Base-by-base conservation (phyloP, 352 stramenopile genomes). In the Pilasporangium apinafurcum region DNA sequence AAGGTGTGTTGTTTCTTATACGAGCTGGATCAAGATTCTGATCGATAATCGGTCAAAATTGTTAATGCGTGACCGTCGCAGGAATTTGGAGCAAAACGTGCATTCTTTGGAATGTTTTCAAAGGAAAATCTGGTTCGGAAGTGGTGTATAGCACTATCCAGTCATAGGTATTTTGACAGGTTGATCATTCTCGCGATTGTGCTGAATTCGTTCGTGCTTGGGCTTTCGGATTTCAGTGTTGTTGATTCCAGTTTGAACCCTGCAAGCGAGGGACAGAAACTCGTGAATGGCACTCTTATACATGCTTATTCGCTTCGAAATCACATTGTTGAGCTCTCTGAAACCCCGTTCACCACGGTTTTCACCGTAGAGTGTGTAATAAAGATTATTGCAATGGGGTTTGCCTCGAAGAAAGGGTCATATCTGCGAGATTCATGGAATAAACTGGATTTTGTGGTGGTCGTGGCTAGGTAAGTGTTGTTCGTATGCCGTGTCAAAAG, bases 401-500 rank as follows among this genome's bases (percentile, higher is more conserved):
- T 94, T 6, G 22, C 80, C 5, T 53, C 62, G 0, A 68, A 62
- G 3, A 53, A 73, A 24, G 73, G 84, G 2, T 72, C 65, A 10
- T 97, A 96, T 49, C 53, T 91, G 0, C 57, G 69, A 3, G 85
- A 97, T 53, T 59, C 61, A 4, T 97, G 88, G 90, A 97, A 97
- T 36, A 52, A 89, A 16, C 66, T 97, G 20, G 91, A 97, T 50
- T 97, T 97, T 53, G 59, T 95, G 22, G 86, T 97, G 25, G 90
- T 97, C 38, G 34, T 92, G 12, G 83, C 83, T 16, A 91, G 78
- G 72, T 96, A 59, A 8, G 5, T 3, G 27, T 42, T 3, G 22
- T 2, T 27, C 39, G 14, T 14, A n/a, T 43, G 18, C 27, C 45
- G 14, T 29, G 25, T 35, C 14, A 30, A 28, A 20, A 13, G 35